Conservation (phyloP, 73 alveolate genomes). For the Paramecium caudatum region DNA sequence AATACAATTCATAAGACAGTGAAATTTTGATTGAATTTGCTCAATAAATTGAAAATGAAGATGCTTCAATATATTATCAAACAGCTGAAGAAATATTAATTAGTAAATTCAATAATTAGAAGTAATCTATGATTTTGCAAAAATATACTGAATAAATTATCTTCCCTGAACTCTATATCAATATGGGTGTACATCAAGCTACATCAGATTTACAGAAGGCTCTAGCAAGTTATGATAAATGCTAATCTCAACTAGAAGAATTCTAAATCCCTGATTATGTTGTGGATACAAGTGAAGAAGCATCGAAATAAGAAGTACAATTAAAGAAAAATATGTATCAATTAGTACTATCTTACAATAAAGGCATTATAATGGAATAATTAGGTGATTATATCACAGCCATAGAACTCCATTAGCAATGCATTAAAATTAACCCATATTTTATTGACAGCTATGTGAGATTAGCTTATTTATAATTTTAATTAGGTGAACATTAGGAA, state of each 20-base stretch:
- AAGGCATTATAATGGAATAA: conserved; percentile 57
- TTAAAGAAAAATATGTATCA: conserved; percentile 55
- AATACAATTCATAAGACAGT: conserved; percentile 29
- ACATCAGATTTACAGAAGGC: neutral
- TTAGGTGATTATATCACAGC: conserved; percentile 63
- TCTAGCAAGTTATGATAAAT: conserved; percentile 33
- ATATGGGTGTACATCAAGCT: conserved; percentile 50
- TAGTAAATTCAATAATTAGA: neutral
- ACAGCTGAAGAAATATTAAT: conserved; percentile 33
- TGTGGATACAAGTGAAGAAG: conserved; percentile 44
- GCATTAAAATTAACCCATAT: conserved; percentile 59
- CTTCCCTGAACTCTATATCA: conserved; percentile 62
- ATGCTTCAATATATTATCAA: conserved; percentile 14
- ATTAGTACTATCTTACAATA: conserved; percentile 18
- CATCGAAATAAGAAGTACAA: conserved; percentile 51
- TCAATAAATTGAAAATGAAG: conserved; percentile 45
- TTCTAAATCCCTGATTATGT: conserved; percentile 64
- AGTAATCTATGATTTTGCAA: neutral
- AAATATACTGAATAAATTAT: conserved; percentile 43
- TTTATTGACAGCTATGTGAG: conserved; percentile 61
- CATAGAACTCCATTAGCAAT: conserved; percentile 7
- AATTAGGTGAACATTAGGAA: neutral
- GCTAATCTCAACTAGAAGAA: conserved; percentile 6
- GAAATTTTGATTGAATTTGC: conserved; percentile 61
- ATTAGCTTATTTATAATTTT: conserved; percentile 17